These are phyloP conservation scores for Parasitella parasitica DNA, from an alignment of 371 early-diverging fungal species.

Conservation along the genomic window DNA sequence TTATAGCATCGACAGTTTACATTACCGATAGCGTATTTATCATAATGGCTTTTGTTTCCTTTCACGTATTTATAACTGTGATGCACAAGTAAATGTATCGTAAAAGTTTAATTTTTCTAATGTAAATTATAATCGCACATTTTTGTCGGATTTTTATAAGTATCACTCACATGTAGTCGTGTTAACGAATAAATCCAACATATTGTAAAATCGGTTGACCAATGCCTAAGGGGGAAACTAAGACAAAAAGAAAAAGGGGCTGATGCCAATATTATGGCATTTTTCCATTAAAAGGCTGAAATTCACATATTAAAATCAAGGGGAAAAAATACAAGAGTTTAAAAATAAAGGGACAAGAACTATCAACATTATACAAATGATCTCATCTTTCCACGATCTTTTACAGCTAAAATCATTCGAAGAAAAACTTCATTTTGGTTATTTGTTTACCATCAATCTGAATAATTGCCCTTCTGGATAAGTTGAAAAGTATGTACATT, in stretches of 20 bases:
- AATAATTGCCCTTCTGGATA: background rate
- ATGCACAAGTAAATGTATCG: too few species aligned
- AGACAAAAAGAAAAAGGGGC: background rate
- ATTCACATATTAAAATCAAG: background rate
- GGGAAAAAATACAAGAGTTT: background rate
- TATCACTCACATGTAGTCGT: background rate
- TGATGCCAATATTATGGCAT: background rate
- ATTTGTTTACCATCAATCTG: background rate
- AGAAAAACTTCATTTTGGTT: background rate
- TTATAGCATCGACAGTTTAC: background rate
- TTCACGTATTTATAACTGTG: background rate
- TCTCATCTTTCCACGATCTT: background rate
- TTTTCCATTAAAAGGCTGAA: background rate
- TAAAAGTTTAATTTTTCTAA: background rate
- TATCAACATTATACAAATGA: background rate
- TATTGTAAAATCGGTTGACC: background rate
- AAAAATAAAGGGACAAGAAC: background rate
- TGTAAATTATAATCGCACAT: background rate
- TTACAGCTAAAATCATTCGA: background rate
- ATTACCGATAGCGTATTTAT: background rate
- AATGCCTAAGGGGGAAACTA: background rate
- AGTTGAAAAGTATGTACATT: background rate
- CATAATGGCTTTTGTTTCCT: background rate
- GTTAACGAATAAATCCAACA: background rate
- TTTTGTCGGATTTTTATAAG: background rate